phyloP scores from a whole-genome alignment of 1,139 yeast genomes.

The Geotrichum citri-aurantii region DNA sequence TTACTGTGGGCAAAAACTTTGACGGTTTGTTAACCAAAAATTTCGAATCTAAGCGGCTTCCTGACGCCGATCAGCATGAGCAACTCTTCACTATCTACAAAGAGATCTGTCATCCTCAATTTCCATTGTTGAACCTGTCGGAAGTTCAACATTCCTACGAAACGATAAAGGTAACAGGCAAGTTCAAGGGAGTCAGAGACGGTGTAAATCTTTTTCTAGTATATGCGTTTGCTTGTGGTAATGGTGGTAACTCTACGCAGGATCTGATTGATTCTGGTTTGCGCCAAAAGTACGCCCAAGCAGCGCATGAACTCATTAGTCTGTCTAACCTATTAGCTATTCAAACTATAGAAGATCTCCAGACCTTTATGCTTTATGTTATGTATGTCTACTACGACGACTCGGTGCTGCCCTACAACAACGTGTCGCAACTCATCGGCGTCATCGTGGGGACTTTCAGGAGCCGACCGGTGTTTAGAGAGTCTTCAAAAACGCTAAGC shows the following conservation, averaged over 20 bases:
- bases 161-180: background rate
- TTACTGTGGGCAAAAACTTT: background rate
- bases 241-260: background rate
- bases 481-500: background rate
- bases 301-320: background rate
- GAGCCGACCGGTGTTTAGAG: background rate
- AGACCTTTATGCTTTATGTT: background rate
- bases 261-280: background rate
- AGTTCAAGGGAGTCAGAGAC: background rate
- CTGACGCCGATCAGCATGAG: background rate
- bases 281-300: background rate
- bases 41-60: background rate
- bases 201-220: background rate
- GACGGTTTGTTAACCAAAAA: background rate
- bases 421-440: constrained; percentile 3
- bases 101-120: constrained; percentile 2
- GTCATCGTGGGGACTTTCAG: constrained; percentile 3
- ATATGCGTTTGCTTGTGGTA: background rate
- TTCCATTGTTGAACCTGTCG: constrained; percentile 3
- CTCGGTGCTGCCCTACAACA: background rate
- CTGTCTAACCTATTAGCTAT: constrained; percentile 1
- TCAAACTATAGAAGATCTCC: background rate
- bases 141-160: background rate
- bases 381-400: background rate
- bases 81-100: background rate